Evolutionary conservation across 495 filamentous ascomycete species (phyloP).

Genomic region (Acidiella bohemica): DNA sequence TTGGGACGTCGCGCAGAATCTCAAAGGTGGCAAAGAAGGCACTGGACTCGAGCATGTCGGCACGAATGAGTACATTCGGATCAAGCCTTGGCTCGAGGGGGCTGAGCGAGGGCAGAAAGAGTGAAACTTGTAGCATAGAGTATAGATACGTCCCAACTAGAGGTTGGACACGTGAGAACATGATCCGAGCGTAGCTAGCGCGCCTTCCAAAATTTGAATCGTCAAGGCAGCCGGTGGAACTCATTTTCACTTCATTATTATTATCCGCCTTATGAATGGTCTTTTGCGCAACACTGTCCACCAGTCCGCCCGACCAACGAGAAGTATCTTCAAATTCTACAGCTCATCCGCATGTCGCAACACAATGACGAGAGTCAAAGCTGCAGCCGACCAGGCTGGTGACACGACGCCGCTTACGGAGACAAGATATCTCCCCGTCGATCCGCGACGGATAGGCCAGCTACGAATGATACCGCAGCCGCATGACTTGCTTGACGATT

Average conservation of each 20-base stretch:
- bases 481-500: constrained; percentile 15
- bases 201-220: constrained; percentile 2
- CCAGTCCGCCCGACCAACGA: too few species aligned
- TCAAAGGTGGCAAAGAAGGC: constrained; percentile 19
- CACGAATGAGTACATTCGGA: constrained; percentile 9
- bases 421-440: constrained; percentile 15
- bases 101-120: constrained; percentile 3
- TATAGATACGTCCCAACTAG: too few species aligned
- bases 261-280: too few species aligned
- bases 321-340: too few species aligned
- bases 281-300: too few species aligned
- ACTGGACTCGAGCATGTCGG: constrained; percentile 20
- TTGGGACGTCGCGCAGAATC: constrained; percentile 30
- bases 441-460: constrained; percentile 10
- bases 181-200: neutral
- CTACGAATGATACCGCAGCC: neutral
- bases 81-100: constrained; percentile 13
- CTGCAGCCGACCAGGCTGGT: neutral
- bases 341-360: too few species aligned
- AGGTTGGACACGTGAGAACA: neutral
- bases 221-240: too few species aligned
- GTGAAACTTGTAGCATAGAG: neutral
- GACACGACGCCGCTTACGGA: neutral
- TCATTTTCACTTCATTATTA: too few species aligned
- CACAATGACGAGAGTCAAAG: too few species aligned